Percentiles rank a stretch among this genome's conserved stretches.
These are phyloP conservation scores for Crataegus laevigata DNA, from an alignment of 306 rosid genomes.

Conservation along the genomic window DNA sequence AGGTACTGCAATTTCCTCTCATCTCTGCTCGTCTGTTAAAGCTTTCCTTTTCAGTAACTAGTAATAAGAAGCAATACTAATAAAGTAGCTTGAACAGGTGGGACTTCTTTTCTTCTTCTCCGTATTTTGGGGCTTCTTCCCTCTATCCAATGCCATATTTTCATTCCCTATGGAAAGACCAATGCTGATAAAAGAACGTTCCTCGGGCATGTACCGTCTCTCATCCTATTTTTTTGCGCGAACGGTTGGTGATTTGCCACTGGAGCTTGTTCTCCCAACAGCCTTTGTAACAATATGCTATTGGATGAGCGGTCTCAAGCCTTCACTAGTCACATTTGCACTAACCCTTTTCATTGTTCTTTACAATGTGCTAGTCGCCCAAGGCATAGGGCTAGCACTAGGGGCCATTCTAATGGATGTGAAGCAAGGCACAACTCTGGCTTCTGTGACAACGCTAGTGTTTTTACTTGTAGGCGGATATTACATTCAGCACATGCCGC, in stretches of 20 bases:
- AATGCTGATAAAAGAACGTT: conserved; percentile 70
- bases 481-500: conserved; percentile 74
- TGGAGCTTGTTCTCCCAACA: conserved; percentile 88
- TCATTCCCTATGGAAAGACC: conserved; percentile 75
- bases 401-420: conserved; percentile 87
- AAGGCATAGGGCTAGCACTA: conserved; percentile 84
- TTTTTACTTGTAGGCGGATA: conserved; percentile 84
- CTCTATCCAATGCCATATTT: conserved; percentile 76
- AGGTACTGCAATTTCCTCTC: conserved; percentile 30
- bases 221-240: conserved; percentile 79
- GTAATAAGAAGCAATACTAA: not conserved
- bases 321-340: conserved; percentile 46
- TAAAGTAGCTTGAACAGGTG: conserved; percentile 37
- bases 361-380: conserved; percentile 72
- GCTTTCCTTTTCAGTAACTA: not conserved
- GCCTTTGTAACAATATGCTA: conserved; percentile 58
- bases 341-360: conserved; percentile 65
- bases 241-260: conserved; percentile 70
- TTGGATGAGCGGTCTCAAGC: conserved; percentile 92
- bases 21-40: not conserved
- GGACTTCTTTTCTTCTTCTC: conserved; percentile 91
- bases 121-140: conserved; percentile 87
- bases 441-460: conserved; percentile 71
- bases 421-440: conserved; percentile 78
- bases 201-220: conserved; percentile 85